Evolutionary conservation across 129 eudicot species (phyloP), one percentile per base, ranked within the genome.

Genomic region (Pulicaria dysenterica): DNA sequence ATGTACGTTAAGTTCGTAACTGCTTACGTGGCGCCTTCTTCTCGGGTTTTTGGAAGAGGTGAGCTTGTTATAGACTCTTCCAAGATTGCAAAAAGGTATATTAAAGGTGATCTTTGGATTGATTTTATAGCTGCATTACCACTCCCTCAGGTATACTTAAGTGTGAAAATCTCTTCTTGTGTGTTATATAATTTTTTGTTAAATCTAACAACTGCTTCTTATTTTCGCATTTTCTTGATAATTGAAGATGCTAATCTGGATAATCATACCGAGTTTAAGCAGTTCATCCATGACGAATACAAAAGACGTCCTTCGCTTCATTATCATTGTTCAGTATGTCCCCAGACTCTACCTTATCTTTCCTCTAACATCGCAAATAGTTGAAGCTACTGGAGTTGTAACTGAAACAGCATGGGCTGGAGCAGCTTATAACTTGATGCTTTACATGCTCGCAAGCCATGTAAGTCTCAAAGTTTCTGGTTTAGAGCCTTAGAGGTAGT

Each of bases 21-120:
- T 0, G 96, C 98, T 14, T 92, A 89, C 58, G 88, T 92, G 19
- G 98, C 98, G 1, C 98, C 98, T 45, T 92, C 98, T 44, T 92
- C 98, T 59, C 96, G 95, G 13, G 95, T 92, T 13, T 92, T 92
- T 83, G 98, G 98, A 42, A 83, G 98, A 75, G 98, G 98, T 37
- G 98, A 92, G 83, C 98, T 92, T 63, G 98, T 92, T 46, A 83
- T 92, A 50, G 92, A 92, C 24, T 77, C 95, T 47, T 45, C 75
- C 1, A 87, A 85, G 82, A 92, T 89, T 16, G 95, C 96, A 12
- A 53, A 58, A 66, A 79, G 89, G 47, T 92, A 89, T 74, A 70
- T 85, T 7, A 56, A 76, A 54, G 83, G 76, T 13, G 73, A 73
- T 58, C 86, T 92, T 70, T 89, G 91, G 87, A 81, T 92, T 41